phyloP scores from a whole-genome alignment of 129 eudicot species.

The Artemisia argyi region DNA sequence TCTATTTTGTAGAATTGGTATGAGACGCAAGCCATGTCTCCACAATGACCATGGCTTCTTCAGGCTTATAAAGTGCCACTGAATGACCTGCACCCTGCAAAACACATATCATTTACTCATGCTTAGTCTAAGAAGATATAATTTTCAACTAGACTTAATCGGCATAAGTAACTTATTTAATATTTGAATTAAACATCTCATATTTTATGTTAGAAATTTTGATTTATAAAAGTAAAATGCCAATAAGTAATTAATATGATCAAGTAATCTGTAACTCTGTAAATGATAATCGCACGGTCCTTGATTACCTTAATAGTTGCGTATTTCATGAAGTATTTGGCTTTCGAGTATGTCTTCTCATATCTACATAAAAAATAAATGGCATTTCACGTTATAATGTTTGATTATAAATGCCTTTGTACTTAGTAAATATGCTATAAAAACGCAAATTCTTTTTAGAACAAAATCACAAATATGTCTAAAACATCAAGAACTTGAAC shows the following conservation, averaged over 20 bases:
- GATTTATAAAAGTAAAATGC: too few species aligned
- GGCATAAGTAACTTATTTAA: too few species aligned
- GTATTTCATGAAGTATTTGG: slow-evolving; percentile 26
- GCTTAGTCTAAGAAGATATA: neutral
- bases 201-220: too few species aligned
- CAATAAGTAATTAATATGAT: too few species aligned
- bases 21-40: slow-evolving; percentile 34
- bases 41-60: slow-evolving; percentile 25
- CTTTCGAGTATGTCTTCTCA: slow-evolving; percentile 32
- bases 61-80: slow-evolving; percentile 34
- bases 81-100: slow-evolving; percentile 36
- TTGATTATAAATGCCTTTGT: neutral
- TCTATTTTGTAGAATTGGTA: slow-evolving; percentile 17
- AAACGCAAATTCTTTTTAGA: neutral
- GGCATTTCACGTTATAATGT: neutral
- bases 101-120: neutral
- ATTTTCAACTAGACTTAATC: too few species aligned
- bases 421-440: too few species aligned
- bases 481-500: slow-evolving; percentile 4
- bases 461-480: neutral
- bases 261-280: too few species aligned
- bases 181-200: too few species aligned
- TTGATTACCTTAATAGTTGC: slow-evolving; percentile 41
- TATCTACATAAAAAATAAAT: slow-evolving; percentile 2
- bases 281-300: neutral